Base-by-base conservation (phyloP, 176 grass and related monocot genomes). In the Zizania latifolia region DNA sequence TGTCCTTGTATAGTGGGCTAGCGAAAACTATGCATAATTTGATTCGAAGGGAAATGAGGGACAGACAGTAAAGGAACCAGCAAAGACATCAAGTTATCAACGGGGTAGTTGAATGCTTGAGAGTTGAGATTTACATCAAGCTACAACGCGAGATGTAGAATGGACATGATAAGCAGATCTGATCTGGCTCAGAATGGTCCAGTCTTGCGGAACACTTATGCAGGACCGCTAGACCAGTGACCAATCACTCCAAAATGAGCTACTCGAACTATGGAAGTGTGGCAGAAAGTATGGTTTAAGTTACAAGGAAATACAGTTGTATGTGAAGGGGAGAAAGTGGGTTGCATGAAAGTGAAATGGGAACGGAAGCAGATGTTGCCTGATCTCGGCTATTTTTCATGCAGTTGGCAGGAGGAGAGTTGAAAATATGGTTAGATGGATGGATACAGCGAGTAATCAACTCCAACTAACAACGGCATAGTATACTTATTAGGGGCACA, bases 231-330 rank as follows among this genome's bases (percentile, higher is more conserved):
- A 27, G 55, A 55, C 63, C 2, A 46, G 34, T 26, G 55, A 55
- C 63, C 2, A 46, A 27, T 26, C 26, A 65, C 30, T 50, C 65
- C 30, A 33, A 27, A 12, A 72, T 15, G 59, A 78, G 50, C 53
- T 39, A 32, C 37, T 40, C 10, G 19, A 61, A n/a, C 26, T 41
- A 15, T 65, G 53, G 19, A 77, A 65, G 58, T 39, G 33, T 16
- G 16, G 24, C 56, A 82, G 45, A 62, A 63, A 29, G 46, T 6
- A 68, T 84, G 59, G 78, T 29, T 82, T 77, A 54, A 64, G 38
- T 57, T 55, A 37, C 78, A 77, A 81, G 46, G 55, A 58, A 86
- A 82, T 76, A 21, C 72, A 58, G 22, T 41, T 70, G 55, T 53
- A 24, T 45, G 45, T 27, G 56, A 63, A 44, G 16, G 78, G 21